A percentile compares a stretch with the other conserved stretches of the same genome.
Evolutionary conservation across 2,329 filamentous ascomycete genomes (phyloP).

Genomic region (Nigrospora sphaerica): DNA sequence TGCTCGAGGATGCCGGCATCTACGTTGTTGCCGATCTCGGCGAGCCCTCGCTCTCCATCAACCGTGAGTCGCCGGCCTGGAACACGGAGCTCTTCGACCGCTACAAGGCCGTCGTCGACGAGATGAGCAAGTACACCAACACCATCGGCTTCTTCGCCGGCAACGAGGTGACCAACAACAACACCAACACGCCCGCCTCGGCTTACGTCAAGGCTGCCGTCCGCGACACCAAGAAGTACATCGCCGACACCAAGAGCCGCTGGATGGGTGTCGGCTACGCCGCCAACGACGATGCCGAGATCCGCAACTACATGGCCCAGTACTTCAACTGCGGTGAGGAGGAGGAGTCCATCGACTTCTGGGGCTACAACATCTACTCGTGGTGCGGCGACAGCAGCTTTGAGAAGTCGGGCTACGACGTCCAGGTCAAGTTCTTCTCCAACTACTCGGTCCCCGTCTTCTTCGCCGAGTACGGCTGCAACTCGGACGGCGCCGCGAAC

Average conservation of each 20-base stretch:
- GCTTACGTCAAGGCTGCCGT: constrained; percentile 78
- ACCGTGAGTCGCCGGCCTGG: constrained; percentile 61
- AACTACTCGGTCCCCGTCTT: constrained; percentile 71
- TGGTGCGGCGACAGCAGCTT: constrained; percentile 70
- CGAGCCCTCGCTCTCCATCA: constrained; percentile 63
- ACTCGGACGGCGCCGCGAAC: constrained; percentile 44
- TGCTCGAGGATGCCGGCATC: constrained; percentile 64
- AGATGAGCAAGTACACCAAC: constrained; percentile 63
- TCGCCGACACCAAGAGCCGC: constrained; percentile 57
- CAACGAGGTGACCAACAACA: constrained; percentile 72
- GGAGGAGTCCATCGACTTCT: constrained; percentile 64
- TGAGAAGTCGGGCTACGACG: constrained; percentile 59
- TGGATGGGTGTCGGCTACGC: constrained; percentile 71
- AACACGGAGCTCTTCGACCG: constrained; percentile 60
- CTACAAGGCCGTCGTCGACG: constrained; percentile 66
- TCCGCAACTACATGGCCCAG: constrained; percentile 60
- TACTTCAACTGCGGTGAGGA: constrained; percentile 69
- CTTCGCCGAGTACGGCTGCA: constrained; percentile 82
- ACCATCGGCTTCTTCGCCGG: constrained; percentile 77
- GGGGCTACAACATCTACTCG: constrained; percentile 85
- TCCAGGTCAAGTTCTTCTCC: constrained; percentile 63
- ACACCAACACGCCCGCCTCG: constrained; percentile 66
- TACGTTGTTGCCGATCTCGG: constrained; percentile 73
- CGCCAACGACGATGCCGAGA: constrained; percentile 69
- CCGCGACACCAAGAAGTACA: constrained; percentile 73